A percentile compares a stretch with the other conserved stretches of the same genome.
phyloP scores from a whole-genome alignment of 1,284 basidiomycete genomes.

The Ustilago trichophora region DNA sequence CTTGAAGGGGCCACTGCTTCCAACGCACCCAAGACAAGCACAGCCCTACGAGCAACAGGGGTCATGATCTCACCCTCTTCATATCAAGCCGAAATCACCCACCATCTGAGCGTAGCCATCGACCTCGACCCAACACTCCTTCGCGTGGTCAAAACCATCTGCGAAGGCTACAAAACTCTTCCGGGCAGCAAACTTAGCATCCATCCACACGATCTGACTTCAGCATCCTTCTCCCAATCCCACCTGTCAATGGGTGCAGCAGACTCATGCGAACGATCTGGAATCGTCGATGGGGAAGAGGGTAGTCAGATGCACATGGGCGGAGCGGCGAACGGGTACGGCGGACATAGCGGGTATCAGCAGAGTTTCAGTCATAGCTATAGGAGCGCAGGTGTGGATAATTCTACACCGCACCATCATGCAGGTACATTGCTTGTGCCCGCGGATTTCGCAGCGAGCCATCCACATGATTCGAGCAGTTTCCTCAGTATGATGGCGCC shows the following conservation, averaged over 20 bases:
- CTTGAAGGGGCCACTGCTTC: slow-evolving; percentile 17
- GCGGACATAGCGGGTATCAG: slow-evolving; percentile 1
- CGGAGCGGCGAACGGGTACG: no score
- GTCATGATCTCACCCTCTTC: slow-evolving; percentile 23
- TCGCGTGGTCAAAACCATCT: slow-evolving; percentile 46
- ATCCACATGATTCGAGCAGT: slow-evolving; percentile 17
- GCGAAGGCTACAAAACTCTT: slow-evolving; percentile 42
- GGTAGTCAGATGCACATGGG: not conserved
- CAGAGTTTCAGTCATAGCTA: slow-evolving; percentile 6
- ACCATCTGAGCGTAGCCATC: slow-evolving; percentile 56
- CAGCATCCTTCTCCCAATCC: slow-evolving; percentile 13
- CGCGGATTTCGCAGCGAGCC: slow-evolving; percentile 22
- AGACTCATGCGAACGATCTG: slow-evolving; percentile 1
- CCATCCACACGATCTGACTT: slow-evolving; percentile 11
- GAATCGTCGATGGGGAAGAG: not conserved
- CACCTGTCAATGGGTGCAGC: slow-evolving; percentile 4
- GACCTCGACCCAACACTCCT: slow-evolving; percentile 53
- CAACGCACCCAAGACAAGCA: slow-evolving; percentile 5
- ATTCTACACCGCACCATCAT: slow-evolving; percentile 6
- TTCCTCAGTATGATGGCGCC: slow-evolving; percentile 16
- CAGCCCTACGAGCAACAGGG: slow-evolving; percentile 13
- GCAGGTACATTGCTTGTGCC: slow-evolving; percentile 10
- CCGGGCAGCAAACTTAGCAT: slow-evolving; percentile 28
- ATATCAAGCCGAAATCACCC: slow-evolving; percentile 53
- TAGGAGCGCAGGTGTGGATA: slow-evolving; percentile 5